Base-by-base conservation (phyloP, 129 eudicot genomes). In the Oenanthe sinensis region DNA sequence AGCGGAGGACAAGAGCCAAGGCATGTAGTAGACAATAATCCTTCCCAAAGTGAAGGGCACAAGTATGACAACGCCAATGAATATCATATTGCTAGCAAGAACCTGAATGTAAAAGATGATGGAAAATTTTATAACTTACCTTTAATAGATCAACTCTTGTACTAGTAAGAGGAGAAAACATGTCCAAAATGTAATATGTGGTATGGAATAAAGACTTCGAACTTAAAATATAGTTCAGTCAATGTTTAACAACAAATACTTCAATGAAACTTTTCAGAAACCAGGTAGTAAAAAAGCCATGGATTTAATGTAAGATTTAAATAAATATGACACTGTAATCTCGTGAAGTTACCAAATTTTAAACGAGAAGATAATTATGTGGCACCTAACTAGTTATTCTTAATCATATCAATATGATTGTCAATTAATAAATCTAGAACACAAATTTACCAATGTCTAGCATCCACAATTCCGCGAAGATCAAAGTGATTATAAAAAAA, bases 61-160 rank as follows among this genome's bases (percentile, higher is more conserved):
- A 76, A 94, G 87, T 54, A 91, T 89, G 58, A 93, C 95, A 78
- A 88, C 96, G 36, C 95, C 96, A 84, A 93, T 95, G 79, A 93
- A 93, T 81, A 93, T 91, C 97, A 91, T 91, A 84, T 93, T 93
- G 89, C 98, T 93, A 60, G 98, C 98, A 77, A 94, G 92, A 84
- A 91, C 98, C 98, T 94, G 92, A 60, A 60, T n/a, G 68, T 84
- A 86, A 10, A 74, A 40, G 40, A 72, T 69, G 28, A 28, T 8
- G 19, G 30, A 14, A 55, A 16, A 46, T 2, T 55, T 20, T 60
- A 60, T 8, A 60, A n/a, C 68, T 60, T n/a, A 60, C 9, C 68
- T 60, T 60, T 24, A 60, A n/a, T 60, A 11, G 68, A n/a, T n/a
- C 17, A 26, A 19, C 3, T 46, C n/a, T 46, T 65, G 75, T 7